Base-by-base conservation (phyloP, 805 yeast genomes). In the Diddensiella santjacobensis region DNA sequence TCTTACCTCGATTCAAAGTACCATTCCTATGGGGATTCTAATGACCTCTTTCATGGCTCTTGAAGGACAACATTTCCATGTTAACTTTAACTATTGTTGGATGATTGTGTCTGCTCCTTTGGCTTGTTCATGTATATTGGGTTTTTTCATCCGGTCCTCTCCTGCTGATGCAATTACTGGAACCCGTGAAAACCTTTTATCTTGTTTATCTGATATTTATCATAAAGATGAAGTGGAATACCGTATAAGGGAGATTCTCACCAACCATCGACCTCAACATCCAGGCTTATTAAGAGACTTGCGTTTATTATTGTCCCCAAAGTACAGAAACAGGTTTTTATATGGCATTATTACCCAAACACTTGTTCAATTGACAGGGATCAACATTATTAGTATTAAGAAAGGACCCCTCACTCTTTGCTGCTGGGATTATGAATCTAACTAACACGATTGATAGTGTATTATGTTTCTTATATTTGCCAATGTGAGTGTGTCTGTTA, bases 321-420 rank as follows among this genome's bases (percentile, higher is more conserved):
- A 13, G 17, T n/a, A 35, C 38, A 35, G 38, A 15, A n/a, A 13
- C 6, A 35, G 42, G 6, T 15, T 44, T 18, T 18, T 41, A 8
- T 42, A 18, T 37, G 53, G 45, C 4, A 18, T 49, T 33, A 22
- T 18, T 20, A 38, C 43, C 3, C 55, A 51, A 30, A 10, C 39
- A 1, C 39, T 51, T 24, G 48, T 46, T n/a, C 55, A 51, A 18
- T 29, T 49, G 18, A 49, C 45, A 3, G 55, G 55, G 19, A 46
- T 51, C 36, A 49, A 45, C 39, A 24, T 51, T 22, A 45, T 51
- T n/a, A 47, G 35, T 33, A 20, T 29, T n/a, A n/a, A n/a, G n/a
- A n/a, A n/a, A n/a, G n/a, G n/a, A n/a, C n/a, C n/a, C n/a, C n/a
- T n/a, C n/a, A n/a, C n/a, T n/a, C n/a, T n/a, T n/a, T n/a, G n/a